Evolutionary conservation across 1,284 basidiomycete species (phyloP), one percentile per base, ranked within the genome.

Genomic region (Golubevia sp.): DNA sequence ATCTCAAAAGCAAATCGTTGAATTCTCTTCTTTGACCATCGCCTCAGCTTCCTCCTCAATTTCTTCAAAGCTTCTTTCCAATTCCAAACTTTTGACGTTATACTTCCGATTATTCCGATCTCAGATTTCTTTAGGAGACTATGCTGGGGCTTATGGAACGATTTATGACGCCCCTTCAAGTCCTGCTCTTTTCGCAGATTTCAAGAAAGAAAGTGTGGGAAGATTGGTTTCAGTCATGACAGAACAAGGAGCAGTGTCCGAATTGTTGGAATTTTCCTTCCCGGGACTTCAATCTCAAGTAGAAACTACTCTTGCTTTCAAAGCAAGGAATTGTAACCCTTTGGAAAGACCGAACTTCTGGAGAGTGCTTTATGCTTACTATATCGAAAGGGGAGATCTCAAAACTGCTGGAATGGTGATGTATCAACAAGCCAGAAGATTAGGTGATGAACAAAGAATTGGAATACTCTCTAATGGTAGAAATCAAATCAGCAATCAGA

Each of bases 311-410:
- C 86, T 99, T 55, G 89, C 91, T 49, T 98, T 97, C 87, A 97
- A 97, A 84, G 93, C 94, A 8, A 89, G 95, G 66, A 97, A 98
- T 84, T 91, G 91, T 21, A 92, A 98, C 85, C 94, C 96, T 53
- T 88, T 92, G 58, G 86, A 90, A 50, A 88, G 87, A 51, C 95
- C 95, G 0, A 91, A 91, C 79, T 99, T 97, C 86, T 92, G 94
- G 56, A 88, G 90, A 72, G 92, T 99, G 63, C 86, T 99, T n/a
- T 97, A 98, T 85, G 91, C 93, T 55, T 99, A 94, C 58, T 73
- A 79, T 53, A 54, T 77, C n/a, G 68, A 71, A 49, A 72, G 78
- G 13, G 77, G 80, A 73, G 64, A 62, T 70, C 67, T 64, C 64
- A 48, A 67, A 63, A 58, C 76, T 95, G 94, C 94, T 59, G 92